Evolutionary conservation across 306 rosid genomes (phyloP), one percentile per base, ranked within the genome.

Genomic region (Geum urbanum): DNA sequence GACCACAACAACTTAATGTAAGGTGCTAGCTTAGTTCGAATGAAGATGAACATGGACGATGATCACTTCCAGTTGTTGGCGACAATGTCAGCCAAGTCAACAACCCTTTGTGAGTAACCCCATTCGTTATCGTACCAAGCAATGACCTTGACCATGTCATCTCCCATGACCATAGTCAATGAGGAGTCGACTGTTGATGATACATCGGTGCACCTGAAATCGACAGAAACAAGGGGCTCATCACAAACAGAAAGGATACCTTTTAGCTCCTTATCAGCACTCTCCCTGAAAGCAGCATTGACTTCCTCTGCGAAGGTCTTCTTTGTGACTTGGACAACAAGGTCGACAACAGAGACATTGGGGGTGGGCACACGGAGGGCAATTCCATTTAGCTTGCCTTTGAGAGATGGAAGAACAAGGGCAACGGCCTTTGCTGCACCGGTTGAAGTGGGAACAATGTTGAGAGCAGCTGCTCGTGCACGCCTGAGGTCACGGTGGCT

Each of bases 351-450:
- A 0, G 97, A 94, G 27, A 94, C 99, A 48, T 94, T 94, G 5
- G 99, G 99, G 37, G 99, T 94, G 22, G 99, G 97, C 77, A 94
- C 99, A 53, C 97, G 97, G 9, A 94, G 85, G 3, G 99, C 99
- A 44, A 94, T 94, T 66, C 97, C 96, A 1, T 94, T 91, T 56
- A 94, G 95, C 72, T 94, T 94, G 11, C 99, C 99, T 12, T 94
- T 94, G 24, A 94, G 96, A 19, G 87, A 59, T 48, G 97, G 99
- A 10, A 94, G 97, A 69, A 91, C 99, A 2, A 94, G 89, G 22
- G 99, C 96, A 37, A 94, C 97, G 1, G 99, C 99, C 81, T 91
- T 94, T n/a, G 98, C 98, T n/a, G 98, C 97, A 63, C 98, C 98
- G 0, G 98, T 94, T 19, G 98, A 94, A 3, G 98, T 94, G 4